These are phyloP conservation scores for Hymenoscyphus albidus DNA, from an alignment of 2,329 filamentous ascomycete genomes.

Conservation along the genomic window DNA sequence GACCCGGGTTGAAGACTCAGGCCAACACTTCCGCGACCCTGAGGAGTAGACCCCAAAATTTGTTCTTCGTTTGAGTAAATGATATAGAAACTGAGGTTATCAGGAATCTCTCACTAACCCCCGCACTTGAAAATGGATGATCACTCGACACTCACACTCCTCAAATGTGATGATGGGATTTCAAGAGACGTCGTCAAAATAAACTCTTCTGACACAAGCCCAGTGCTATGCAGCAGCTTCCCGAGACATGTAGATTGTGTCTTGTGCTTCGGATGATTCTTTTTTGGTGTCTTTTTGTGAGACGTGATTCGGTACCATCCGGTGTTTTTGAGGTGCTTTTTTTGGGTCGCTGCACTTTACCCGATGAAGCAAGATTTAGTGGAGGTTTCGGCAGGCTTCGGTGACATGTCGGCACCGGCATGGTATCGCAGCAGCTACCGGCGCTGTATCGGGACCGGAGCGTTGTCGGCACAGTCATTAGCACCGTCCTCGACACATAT, in stretches of 20 bases:
- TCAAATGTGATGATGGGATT: not conserved
- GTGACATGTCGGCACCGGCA: too few species aligned
- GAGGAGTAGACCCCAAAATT: not conserved
- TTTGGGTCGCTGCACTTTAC: not conserved
- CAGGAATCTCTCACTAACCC: conserved; percentile 10
- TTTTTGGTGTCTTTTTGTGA: conserved; percentile 5
- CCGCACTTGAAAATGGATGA: not conserved
- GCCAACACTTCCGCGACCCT: not conserved
- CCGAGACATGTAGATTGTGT: conserved; percentile 20
- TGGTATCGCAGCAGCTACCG: too few species aligned
- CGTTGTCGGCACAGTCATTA: too few species aligned
- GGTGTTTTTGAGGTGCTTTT: not conserved
- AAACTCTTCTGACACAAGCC: conserved; percentile 19
- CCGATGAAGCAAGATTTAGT: not conserved
- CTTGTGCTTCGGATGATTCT: conserved; percentile 10
- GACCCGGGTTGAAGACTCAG: not conserved
- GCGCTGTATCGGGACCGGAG: too few species aligned
- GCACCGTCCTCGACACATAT: too few species aligned
- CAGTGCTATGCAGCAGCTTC: conserved; percentile 17
- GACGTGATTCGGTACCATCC: conserved; percentile 7
- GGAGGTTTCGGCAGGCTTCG: too few species aligned
- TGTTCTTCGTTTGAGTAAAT: not conserved
- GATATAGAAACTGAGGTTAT: not conserved
- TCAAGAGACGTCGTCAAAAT: conserved; percentile 20
- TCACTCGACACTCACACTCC: not conserved